Evolutionary conservation across 345 rosid genomes (phyloP).

Genomic region (Conringia planisiliqua): DNA sequence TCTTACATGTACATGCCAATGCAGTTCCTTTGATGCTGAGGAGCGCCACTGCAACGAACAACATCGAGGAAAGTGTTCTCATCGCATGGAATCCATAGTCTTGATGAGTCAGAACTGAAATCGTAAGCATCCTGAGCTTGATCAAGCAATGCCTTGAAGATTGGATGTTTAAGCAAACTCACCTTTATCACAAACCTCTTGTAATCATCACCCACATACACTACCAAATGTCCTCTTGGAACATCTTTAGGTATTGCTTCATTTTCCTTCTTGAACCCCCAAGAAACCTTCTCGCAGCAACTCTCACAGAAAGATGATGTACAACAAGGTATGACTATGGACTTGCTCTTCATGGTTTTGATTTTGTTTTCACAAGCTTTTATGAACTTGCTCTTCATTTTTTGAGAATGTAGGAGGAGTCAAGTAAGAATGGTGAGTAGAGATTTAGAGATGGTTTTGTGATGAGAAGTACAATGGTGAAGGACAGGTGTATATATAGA

Average conservation of each 20-base stretch:
- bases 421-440: background rate
- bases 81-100: conserved; percentile 81
- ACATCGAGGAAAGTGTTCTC: conserved; percentile 66
- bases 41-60: conserved; percentile 56
- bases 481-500: conserved; percentile 35
- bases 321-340: conserved; percentile 46
- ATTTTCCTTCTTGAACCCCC: conserved; percentile 44
- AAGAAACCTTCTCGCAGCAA: conserved; percentile 43
- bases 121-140: conserved; percentile 69
- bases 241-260: conserved; percentile 69
- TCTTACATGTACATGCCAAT: conserved; percentile 36
- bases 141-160: conserved; percentile 76
- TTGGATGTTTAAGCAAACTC: conserved; percentile 66
- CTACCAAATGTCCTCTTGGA: conserved; percentile 81
- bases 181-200: conserved; percentile 74
- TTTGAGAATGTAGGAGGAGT: background rate
- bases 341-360: conserved; percentile 48
- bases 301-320: conserved; percentile 40
- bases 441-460: conserved; percentile 22
- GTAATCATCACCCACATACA: conserved; percentile 67
- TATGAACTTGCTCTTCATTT: conserved; percentile 44
- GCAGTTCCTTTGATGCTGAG: conserved; percentile 36
- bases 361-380: conserved; percentile 47
- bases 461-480: conserved; percentile 25
- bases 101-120: conserved; percentile 47